phyloP scores from a whole-genome alignment of 306 rosid genomes.

The Gastrolobium bilobum region DNA sequence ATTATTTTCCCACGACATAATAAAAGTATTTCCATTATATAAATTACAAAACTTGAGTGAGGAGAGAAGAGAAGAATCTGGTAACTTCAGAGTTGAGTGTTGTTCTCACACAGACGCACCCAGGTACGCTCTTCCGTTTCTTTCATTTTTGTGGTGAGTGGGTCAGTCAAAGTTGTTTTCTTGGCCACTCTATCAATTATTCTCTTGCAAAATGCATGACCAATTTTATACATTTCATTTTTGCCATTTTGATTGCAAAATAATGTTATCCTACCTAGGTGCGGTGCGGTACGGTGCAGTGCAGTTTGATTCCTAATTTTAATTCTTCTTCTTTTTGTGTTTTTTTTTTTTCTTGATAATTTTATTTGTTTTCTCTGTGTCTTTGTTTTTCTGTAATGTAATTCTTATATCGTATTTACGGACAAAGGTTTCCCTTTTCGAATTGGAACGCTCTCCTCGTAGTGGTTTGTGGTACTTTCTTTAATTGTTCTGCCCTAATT shows the following conservation, averaged over 20 bases:
- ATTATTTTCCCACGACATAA: too few relatives aligned
- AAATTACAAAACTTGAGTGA: too few relatives aligned
- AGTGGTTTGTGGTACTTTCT: constrained; percentile 6
- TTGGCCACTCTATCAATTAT: neutral
- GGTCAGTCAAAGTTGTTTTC: constrained; percentile 8
- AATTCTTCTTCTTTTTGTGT: neutral
- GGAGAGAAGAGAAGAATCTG: too few relatives aligned
- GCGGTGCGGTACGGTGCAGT: neutral
- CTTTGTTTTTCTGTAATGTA: neutral
- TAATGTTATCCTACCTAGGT: neutral
- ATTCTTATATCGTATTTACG: neutral
- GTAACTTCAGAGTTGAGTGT: too few relatives aligned
- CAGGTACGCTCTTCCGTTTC: neutral
- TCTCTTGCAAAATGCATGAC: neutral
- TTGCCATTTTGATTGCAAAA: neutral
- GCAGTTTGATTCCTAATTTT: constrained; percentile 13
- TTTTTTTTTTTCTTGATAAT: neutral
- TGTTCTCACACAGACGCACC: neutral
- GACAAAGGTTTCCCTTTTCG: neutral
- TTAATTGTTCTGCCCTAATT: neutral
- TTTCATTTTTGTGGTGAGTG: neutral
- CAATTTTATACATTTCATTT: constrained; percentile 4
- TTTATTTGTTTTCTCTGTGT: neutral
- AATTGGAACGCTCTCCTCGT: neutral
- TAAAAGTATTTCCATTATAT: too few relatives aligned